Evolutionary conservation across 108 stramenopile genomes (phyloP), one percentile per base, ranked within the genome.

Genomic region (Cylindrotheca fusiformis): DNA sequence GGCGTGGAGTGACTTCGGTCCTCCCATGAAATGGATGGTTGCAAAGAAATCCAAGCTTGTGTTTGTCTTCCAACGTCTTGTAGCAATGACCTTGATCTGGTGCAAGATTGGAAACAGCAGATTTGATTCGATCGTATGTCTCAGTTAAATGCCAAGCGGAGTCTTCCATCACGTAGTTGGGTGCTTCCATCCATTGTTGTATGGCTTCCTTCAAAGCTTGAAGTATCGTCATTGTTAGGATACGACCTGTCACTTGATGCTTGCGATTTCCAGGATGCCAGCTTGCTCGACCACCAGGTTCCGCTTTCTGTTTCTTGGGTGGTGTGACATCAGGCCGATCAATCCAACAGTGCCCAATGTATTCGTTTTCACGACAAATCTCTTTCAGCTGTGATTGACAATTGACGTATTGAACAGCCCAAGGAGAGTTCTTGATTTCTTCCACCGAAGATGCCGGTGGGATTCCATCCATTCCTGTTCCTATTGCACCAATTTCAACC

Each of bases 1-100:
- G 75, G 29, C 88, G 69, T 10, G 91, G 91, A 17, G 86, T 89
- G 63, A 72, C 81, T 45, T 87, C 86, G 1, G 84, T 86, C 24
- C 68, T 55, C 5, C 55, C 76, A 65, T 78, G 55, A 30, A 74
- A 22, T 2, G 72, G 65, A 55, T 48, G 25, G 22, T 67, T 67
- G 65, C 72, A 74, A 23, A 52, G 33, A 48, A 67, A 66, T 25
- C 48, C 58, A 3, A 48, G 48, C 5, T 14, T 14, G 36, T 47
- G 26, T 1, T 19, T 2, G 6, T 55, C 36, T 31, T 27, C 48
- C 18, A 47, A 33, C n/a, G 29, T 55, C 5, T 66, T 52, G 23
- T 52, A n/a, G 26, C 71, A 78, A 5, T 12, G 4, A 8, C 69
- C 67, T 12, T 20, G 29, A n/a, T 53, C 52, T 0, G 44, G 55